Evolutionary conservation across 306 rosid genomes (phyloP).

Genomic region (Acmispon strigosus): DNA sequence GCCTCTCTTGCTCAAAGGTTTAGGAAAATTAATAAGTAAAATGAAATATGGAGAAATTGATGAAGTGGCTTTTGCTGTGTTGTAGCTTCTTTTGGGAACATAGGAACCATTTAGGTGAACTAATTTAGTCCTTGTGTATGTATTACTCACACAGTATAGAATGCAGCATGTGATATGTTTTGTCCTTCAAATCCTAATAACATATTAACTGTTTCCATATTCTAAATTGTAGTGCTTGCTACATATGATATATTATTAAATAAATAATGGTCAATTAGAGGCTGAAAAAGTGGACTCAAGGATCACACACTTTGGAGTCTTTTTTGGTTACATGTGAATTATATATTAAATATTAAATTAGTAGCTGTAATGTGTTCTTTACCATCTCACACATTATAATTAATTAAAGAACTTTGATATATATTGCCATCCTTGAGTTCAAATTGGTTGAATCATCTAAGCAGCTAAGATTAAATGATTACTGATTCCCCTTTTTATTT

Average conservation of each 20-base stretch:
- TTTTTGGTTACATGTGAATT: not conserved
- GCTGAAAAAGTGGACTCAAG: not conserved
- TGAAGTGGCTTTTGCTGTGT: conserved; percentile 42
- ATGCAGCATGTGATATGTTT: conserved; percentile 50
- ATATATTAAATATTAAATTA: not conserved
- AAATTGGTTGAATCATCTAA: conserved; percentile 25
- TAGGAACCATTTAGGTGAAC: conserved; percentile 45
- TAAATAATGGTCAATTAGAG: not conserved
- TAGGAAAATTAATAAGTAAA: not conserved
- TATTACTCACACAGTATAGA: conserved; percentile 19
- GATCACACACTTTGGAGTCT: conserved; percentile 19
- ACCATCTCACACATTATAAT: conserved; percentile 21
- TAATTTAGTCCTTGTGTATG: conserved; percentile 32
- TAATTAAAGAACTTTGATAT: not conserved
- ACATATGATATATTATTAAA: no score
- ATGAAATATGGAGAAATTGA: conserved; percentile 10
- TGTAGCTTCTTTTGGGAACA: conserved; percentile 66
- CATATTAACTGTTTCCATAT: not conserved
- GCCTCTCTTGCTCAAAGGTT: conserved; percentile 12
- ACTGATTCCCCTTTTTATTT: not conserved
- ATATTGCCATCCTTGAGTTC: conserved; percentile 16
- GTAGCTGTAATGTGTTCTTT: conserved; percentile 17
- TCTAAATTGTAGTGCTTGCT: not conserved
- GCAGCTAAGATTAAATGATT: conserved; percentile 25
- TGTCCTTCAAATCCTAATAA: not conserved